Conservation (phyloP, 139 green algal genomes). For the Chlamydomonas sp. region DNA sequence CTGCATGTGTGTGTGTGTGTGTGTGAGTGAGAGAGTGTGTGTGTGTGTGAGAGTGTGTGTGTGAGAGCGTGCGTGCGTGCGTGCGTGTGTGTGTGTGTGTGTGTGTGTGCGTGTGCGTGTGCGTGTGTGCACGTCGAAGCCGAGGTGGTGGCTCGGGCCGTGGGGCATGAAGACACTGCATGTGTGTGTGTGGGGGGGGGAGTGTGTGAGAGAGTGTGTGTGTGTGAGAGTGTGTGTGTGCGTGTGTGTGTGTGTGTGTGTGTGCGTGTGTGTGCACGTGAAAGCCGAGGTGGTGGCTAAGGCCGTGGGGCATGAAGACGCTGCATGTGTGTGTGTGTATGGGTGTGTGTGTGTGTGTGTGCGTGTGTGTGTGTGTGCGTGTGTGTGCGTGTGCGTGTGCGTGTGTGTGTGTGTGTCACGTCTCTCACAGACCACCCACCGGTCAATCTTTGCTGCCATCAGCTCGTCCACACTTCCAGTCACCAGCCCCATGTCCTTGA, state of each 20-base stretch:
- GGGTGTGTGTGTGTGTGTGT: too few relatives aligned
- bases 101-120: background rate
- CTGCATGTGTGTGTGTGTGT: constrained; percentile 6
- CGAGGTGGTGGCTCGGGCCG: constrained; percentile 37
- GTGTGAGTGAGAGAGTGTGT: too few relatives aligned
- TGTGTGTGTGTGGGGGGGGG: background rate
- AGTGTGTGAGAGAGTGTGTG: too few relatives aligned
- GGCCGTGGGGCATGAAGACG: constrained; percentile 46
- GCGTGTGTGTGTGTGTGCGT: too few relatives aligned
- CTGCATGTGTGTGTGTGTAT: constrained; percentile 7
- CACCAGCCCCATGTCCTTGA: constrained; percentile 25
- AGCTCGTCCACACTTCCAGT: constrained; percentile 8
- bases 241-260: background rate
- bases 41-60: background rate
- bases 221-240: background rate
- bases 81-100: background rate
- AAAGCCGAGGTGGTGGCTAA: constrained; percentile 38
- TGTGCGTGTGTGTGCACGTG: background rate
- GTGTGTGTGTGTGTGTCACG: background rate
- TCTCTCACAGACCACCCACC: constrained; percentile 6
- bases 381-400: background rate
- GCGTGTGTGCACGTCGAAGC: constrained; percentile 36
- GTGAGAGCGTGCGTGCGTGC: background rate
- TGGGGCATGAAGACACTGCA: constrained; percentile 46
- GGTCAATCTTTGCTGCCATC: background rate